Conservation (phyloP, 2,329 filamentous ascomycete species). For the Rosellinia necatrix region DNA sequence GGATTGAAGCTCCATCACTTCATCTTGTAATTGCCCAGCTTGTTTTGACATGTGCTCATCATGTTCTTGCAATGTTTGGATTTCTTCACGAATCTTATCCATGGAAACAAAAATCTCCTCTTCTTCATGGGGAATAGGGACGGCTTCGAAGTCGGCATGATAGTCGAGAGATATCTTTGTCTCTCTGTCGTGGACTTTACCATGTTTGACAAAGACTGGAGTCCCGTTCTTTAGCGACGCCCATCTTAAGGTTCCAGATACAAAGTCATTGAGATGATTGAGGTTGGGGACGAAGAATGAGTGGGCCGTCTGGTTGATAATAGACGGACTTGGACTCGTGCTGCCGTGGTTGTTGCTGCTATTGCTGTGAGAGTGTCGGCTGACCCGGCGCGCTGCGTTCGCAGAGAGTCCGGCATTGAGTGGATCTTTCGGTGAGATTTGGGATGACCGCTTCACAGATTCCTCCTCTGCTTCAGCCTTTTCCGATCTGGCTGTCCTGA, state of each 20-base stretch:
- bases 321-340: conserved; percentile 37
- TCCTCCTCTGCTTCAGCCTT: conserved; percentile 30
- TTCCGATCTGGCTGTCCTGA: conserved; percentile 39
- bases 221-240: conserved; percentile 58
- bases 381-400: conserved; percentile 28
- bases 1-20: conserved; percentile 55
- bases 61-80: conserved; percentile 59
- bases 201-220: conserved; percentile 60
- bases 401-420: conserved; percentile 22
- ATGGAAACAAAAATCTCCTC: conserved; percentile 64
- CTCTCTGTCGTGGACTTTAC: conserved; percentile 52
- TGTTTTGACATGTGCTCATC: conserved; percentile 60
- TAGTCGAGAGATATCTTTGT: conserved; percentile 43
- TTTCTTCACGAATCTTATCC: conserved; percentile 65
- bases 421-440: conserved; percentile 25
- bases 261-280: conserved; percentile 60
- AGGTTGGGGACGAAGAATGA: conserved; percentile 61
- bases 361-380: conserved; percentile 27
- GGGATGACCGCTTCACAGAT: conserved; percentile 24
- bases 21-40: conserved; percentile 56
- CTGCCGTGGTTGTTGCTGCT: conserved; percentile 18
- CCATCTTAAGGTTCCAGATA: conserved; percentile 59
- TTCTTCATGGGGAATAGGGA: conserved; percentile 58
- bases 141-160: conserved; percentile 55
- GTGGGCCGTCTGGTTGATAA: conserved; percentile 48